Evolutionary conservation across 2,329 filamentous ascomycete genomes (phyloP), one percentile per base, ranked within the genome.

Genomic region (Torrubiella hemipterigena): DNA sequence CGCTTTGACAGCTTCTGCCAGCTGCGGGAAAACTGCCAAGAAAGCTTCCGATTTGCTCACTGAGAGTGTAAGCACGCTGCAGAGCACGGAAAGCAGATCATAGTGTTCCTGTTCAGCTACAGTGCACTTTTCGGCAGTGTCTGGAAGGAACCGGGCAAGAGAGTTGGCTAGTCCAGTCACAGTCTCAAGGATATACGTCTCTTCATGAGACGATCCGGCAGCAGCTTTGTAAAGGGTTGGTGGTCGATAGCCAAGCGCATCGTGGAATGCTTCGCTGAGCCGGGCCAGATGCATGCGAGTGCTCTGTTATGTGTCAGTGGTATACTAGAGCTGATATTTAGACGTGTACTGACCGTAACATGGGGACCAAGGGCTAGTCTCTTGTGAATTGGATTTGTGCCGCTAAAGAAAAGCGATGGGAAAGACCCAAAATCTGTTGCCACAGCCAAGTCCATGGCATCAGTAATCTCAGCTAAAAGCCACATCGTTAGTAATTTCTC

Each of bases 371-470:
- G 45, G n/a, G 59, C 51, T 6, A 73, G 48, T 2, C 59, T 49
- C 10, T 63, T 47, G 25, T 66, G 55, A 3, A 70, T 49, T 0
- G 63, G 52, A 1, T 48, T 40, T 1, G 47, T 47, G 13, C 50
- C 42, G 12, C 48, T 48, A 23, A 53, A 59, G 25, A 61, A 59
- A 37, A 67, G 59, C 12, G 59, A 59, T 0, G 68, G 63, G 29
- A 73, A 61, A 0, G 65, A 65, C 2, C 63, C 63, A 28, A 69
- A 67, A 46, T 74, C 68, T 3, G 69, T 61, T 2, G 53, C 55
- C 27, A 63, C 59, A 3, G 54, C 43, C 1, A 74, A 47, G 0
- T 45, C 29, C 0, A 50, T 53, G 4, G 54, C 48, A 27, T 65
- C 58, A 3, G 48, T 38, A 17, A 66, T 51, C 17, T 61, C 57